Percentiles rank a stretch among this genome's conserved stretches.
Conservation (phyloP, 306 rosid genomes). For the Castanopsis chinensis region DNA sequence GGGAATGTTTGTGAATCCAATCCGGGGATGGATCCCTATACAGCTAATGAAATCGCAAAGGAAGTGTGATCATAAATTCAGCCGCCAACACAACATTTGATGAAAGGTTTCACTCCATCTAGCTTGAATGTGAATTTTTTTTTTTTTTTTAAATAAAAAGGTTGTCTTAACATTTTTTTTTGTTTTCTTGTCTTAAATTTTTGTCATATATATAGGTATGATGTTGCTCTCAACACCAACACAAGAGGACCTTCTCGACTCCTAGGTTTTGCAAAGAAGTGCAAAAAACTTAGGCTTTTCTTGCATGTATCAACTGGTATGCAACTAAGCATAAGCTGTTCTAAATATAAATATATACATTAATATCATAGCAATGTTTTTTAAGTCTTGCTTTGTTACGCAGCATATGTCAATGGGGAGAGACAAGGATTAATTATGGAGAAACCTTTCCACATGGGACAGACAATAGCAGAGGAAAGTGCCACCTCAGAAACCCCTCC, state of each 20-base stretch:
- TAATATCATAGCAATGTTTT: too few relatives aligned
- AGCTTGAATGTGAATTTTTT: background rate
- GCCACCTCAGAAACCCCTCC: conserved; percentile 9
- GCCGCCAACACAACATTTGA: conserved; percentile 59
- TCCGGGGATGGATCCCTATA: conserved; percentile 37
- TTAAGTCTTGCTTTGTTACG: background rate
- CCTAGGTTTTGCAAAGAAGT: conserved; percentile 45
- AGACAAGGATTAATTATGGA: conserved; percentile 55
- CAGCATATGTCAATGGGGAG: conserved; percentile 58
- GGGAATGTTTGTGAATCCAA: conserved; percentile 48
- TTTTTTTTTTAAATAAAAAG: too few relatives aligned
- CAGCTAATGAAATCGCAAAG: conserved; percentile 26
- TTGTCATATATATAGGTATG: conserved; percentile 26
- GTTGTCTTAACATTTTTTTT: background rate
- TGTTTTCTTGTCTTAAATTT: background rate
- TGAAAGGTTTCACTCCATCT: conserved; percentile 34
- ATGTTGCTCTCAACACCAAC: conserved; percentile 48
- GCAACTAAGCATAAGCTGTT: too few relatives aligned
- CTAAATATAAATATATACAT: too few relatives aligned
- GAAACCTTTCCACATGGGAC: conserved; percentile 36
- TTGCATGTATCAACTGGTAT: conserved; percentile 55
- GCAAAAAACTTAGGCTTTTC: conserved; percentile 51
- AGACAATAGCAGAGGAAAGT: conserved; percentile 34
- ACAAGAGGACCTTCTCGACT: conserved; percentile 55
- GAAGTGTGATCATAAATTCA: conserved; percentile 53